Conservation (phyloP, 2,329 filamentous ascomycete genomes). For the Cytospora mali region DNA sequence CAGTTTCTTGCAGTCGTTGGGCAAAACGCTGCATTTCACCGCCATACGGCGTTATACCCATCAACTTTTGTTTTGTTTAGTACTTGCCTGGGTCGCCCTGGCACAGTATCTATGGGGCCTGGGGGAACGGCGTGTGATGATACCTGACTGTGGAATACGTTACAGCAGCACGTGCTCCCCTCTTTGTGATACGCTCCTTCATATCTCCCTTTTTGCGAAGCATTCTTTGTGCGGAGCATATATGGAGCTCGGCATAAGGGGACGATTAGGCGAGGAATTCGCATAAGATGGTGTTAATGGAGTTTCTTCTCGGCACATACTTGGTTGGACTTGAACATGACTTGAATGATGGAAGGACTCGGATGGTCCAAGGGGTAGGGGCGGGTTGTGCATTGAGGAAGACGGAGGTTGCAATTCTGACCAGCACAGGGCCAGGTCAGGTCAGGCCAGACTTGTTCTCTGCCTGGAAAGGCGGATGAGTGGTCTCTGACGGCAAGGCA, state of each 20-base stretch:
- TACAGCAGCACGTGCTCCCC: conserved; percentile 18
- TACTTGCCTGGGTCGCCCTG: neutral
- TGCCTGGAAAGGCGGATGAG: neutral
- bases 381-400: neutral
- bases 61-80: conserved; percentile 5
- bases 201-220: neutral
- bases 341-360: conserved; percentile 1
- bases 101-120: conserved; percentile 14
- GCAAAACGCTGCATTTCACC: neutral
- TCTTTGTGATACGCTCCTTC: neutral
- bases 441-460: neutral
- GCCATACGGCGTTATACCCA: neutral
- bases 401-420: neutral
- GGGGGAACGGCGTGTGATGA: neutral
- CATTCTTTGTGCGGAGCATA: conserved; percentile 15
- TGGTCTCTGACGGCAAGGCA: neutral
- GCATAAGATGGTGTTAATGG: conserved; percentile 15
- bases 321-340: conserved; percentile 12
- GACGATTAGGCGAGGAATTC: neutral
- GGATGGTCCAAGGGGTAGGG: neutral
- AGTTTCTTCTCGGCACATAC: conserved; percentile 12
- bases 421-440: neutral
- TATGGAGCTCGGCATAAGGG: conserved; percentile 1
- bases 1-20: neutral
- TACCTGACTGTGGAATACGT: conserved; percentile 12